A percentile compares a stretch with the other conserved stretches of the same genome.
Conservation (phyloP, 2,329 filamentous ascomycete species). For the Zymoseptoria crescenta region DNA sequence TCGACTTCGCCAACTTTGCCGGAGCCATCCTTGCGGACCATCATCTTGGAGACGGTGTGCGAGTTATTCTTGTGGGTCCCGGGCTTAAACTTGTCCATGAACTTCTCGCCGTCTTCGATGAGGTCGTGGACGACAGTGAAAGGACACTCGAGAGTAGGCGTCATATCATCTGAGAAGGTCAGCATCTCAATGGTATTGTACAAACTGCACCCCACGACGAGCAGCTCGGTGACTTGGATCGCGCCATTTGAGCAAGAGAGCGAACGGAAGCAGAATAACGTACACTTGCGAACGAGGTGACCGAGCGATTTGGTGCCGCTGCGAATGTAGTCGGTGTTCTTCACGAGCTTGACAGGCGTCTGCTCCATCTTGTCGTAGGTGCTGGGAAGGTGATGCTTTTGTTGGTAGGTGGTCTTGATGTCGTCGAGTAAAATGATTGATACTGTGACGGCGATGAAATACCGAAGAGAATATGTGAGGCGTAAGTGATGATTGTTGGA, state of each 20-base stretch:
- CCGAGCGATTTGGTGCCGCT: constrained; percentile 17
- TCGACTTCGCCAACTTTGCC: constrained; percentile 18
- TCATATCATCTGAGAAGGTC: constrained; percentile 11
- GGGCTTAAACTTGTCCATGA: constrained; percentile 6
- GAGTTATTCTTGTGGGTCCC: constrained; percentile 4
- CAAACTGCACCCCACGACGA: too few species aligned
- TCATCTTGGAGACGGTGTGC: constrained; percentile 9
- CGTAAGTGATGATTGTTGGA: neutral
- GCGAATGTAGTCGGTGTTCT: constrained; percentile 20
- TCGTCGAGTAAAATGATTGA: constrained; percentile 11
- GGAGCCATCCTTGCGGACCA: constrained; percentile 7
- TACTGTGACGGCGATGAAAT: neutral
- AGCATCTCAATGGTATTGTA: too few species aligned
- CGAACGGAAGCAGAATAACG: neutral
- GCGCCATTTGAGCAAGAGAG: neutral
- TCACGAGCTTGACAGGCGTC: constrained; percentile 15
- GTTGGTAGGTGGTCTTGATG: constrained; percentile 16
- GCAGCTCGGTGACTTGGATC: neutral
- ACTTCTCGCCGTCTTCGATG: constrained; percentile 7
- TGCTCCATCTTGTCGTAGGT: constrained; percentile 18
- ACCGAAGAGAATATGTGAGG: neutral
- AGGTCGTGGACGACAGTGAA: constrained; percentile 15
- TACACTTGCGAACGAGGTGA: constrained; percentile 21
- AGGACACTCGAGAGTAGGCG: constrained; percentile 14
- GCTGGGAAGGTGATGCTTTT: constrained; percentile 14